Base-by-base conservation (phyloP, 371 early-diverging fungal genomes). In the Zychaea mexicana region DNA sequence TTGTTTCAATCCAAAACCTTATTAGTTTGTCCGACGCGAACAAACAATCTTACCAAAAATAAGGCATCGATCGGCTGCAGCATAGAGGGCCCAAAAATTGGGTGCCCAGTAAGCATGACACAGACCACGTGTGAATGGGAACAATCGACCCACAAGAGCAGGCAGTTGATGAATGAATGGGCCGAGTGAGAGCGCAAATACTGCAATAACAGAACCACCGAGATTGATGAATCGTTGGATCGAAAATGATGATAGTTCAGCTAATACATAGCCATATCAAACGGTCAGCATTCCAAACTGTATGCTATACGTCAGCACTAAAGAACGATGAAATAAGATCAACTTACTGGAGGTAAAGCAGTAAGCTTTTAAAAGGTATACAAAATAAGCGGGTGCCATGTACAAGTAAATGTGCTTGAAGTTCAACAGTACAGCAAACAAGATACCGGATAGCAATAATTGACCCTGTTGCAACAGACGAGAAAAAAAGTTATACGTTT, bases 51-150 rank as follows among this genome's bases (percentile, higher is more conserved):
- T 69, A 74, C 81, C 69, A 19, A 77, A 52, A 28, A 93, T 85
- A 52, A 94, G 74, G 8, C 83, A 66, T 15, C 97, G 88, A 75
- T 98, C 98, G 0, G 78, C 69, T 33, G 89, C 86, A 4, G 93
- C 88, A 73, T 97, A 98, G 52, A 98, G 76, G 0, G 98, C 96
- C 98, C 98, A 98, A 72, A 94, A 87, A 71, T 98, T 98, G 19
- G 98, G 96, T 0, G 98, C 98, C 98, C 98, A 97, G 72, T 92
- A 96, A 5, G 97, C 96, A 73, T 97, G 98, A 68, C 90, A 90
- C 21, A 98, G 84, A 15, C 98, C 98, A 15, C 98, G 90, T 71
- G 93, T 95, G 80, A 98, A 98, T 9, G 97, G 97, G 69, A 98
- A 98, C 33, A 98, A 84, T 2, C 98, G 88, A n/a, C 85, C 71